These are phyloP conservation scores for Clitopilus hobsonii DNA, from an alignment of 768 basidiomycete species.

Conservation along the genomic window DNA sequence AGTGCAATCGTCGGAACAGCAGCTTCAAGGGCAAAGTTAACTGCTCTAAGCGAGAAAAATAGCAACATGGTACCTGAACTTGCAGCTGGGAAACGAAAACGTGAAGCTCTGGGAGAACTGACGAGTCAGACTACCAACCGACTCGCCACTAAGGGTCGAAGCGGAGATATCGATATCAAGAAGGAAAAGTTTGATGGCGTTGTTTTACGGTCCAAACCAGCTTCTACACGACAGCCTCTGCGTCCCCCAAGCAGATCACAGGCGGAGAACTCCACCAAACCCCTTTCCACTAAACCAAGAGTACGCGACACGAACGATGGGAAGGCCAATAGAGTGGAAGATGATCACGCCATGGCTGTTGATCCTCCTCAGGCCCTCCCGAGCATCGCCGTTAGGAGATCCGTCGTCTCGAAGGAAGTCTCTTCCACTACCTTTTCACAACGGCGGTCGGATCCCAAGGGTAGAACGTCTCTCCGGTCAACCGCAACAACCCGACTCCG, in stretches of 20 bases:
- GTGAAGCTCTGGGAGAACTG: slow-evolving; percentile 76
- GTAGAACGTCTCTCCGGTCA: slow-evolving; percentile 19
- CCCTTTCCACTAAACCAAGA: slow-evolving; percentile 4
- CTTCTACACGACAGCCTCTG: slow-evolving; percentile 47
- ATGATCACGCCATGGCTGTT: slow-evolving; percentile 53
- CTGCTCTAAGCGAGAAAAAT: slow-evolving; percentile 32
- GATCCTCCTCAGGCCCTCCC: slow-evolving; percentile 39
- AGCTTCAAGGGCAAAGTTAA: slow-evolving; percentile 48
- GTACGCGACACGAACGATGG: slow-evolving; percentile 20
- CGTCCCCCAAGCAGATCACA: slow-evolving; percentile 44
- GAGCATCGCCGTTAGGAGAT: slow-evolving; percentile 35
- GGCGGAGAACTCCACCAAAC: slow-evolving; percentile 20
- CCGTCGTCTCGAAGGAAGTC: slow-evolving; percentile 26
- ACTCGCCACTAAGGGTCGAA: slow-evolving; percentile 34
- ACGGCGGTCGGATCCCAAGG: slow-evolving; percentile 18
- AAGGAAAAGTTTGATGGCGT: slow-evolving; percentile 61
- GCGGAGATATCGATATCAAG: slow-evolving; percentile 48
- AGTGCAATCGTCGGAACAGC: slow-evolving; percentile 44
- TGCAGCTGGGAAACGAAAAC: slow-evolving; percentile 67
- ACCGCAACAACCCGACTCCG: slow-evolving; percentile 15
- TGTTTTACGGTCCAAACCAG: slow-evolving; percentile 48
- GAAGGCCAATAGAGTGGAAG: slow-evolving; percentile 17
- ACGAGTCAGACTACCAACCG: slow-evolving; percentile 41
- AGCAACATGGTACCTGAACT: slow-evolving; percentile 26
- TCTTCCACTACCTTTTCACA: slow-evolving; percentile 14